phyloP scores from a whole-genome alignment of 768 basidiomycete genomes.

The Pilatotrama ljubarskyi region DNA sequence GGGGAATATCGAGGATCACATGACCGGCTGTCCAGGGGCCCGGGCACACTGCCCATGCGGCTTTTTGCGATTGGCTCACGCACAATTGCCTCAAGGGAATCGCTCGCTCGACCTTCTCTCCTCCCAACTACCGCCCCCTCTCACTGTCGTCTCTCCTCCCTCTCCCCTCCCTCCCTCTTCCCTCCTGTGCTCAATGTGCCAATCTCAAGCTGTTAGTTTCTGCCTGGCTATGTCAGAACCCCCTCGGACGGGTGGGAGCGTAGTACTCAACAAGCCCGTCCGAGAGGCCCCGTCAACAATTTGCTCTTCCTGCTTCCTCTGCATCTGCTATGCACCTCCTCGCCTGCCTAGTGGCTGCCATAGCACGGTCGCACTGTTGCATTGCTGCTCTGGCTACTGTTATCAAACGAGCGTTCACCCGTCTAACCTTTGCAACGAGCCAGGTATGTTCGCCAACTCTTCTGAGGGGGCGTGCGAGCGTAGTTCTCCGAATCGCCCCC shows the following conservation, averaged over 20 bases:
- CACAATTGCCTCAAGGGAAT: conserved; percentile 42
- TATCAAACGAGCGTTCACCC: no score
- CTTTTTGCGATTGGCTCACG: conserved; percentile 38
- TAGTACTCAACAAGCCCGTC: conserved; percentile 46
- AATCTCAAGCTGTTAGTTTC: background rate
- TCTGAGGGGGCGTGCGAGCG: conserved; percentile 33
- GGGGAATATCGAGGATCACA: background rate
- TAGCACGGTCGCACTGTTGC: background rate
- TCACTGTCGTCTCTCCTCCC: conserved; percentile 3
- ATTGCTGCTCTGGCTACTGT: no score
- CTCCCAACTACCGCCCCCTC: conserved; percentile 14
- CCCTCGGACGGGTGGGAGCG: conserved; percentile 42
- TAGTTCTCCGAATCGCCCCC: conserved; percentile 35
- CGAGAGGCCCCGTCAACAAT: background rate
- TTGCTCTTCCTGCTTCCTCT: background rate
- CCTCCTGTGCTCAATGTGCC: background rate
- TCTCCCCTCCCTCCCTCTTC: background rate
- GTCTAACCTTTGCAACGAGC: no score
- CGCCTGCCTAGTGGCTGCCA: background rate
- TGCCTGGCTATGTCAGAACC: background rate
- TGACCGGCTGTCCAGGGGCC: conserved; percentile 4
- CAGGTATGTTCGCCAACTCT: conserved; percentile 1
- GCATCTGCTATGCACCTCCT: background rate
- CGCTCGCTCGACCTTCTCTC: conserved; percentile 8
- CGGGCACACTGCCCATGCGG: conserved; percentile 19